Base-by-base conservation (phyloP, 2,329 filamentous ascomycete genomes). In the Calycina marina region DNA sequence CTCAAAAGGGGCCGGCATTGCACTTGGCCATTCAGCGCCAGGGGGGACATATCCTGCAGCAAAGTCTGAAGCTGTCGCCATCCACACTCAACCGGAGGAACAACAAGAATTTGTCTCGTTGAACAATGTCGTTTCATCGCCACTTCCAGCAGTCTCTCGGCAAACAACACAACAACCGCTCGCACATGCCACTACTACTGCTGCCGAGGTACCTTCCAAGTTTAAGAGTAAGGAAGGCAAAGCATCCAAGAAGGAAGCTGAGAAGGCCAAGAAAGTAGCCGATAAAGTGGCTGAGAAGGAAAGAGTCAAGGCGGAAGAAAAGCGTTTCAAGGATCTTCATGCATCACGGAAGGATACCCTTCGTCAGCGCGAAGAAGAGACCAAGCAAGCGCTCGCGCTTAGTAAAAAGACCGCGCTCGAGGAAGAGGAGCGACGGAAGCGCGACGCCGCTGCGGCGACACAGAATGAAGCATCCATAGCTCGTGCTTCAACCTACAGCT, bases 41-140 rank as follows among this genome's bases (percentile, higher is more conserved):
- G 59, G 44, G 27, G 68, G 69, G 11, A 50, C 51, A 11, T 42
- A 49, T 39, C 32, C 47, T 32, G 35, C 50, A 27, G 54, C 62
- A 8, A 45, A 75, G 42, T 61, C 62, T 34, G 59, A 67, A 49
- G 62, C 68, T 38, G 50, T 58, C 25, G 67, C 67, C 2, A 61
- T 65, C 27, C 67, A 70, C 0, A 46, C 51, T 14, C 56, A 59
- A 4, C 56, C 61, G 6, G 63, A 71, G 5, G 61, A 61, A 12
- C 62, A 67, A 5, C 64, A 70, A 9, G 54, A 59, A 1, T 68
- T 77, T 47, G 60, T 63, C 8, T 68, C 60, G 15, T 60, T 88
- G 5, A 70, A 75, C 14, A 77, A 83, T 46, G 71, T 73, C 6
- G 62, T 65, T 14, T 81, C 80, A 1, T 72, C 75, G 1, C 77